phyloP scores from a whole-genome alignment of 2,329 filamentous ascomycete species.

The Endothia cerciana region DNA sequence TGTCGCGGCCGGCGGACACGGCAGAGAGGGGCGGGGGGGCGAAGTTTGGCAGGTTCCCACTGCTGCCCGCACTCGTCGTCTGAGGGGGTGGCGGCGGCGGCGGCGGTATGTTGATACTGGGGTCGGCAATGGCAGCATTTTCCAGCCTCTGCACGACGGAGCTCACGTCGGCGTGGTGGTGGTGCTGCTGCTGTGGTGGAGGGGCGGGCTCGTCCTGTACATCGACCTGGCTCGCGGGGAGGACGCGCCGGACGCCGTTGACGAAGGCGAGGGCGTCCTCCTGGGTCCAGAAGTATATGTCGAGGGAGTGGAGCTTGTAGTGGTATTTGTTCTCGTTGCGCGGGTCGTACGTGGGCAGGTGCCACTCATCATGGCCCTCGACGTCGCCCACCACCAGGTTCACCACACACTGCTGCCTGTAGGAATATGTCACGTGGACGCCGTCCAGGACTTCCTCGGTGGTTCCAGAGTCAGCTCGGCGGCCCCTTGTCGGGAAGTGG shows the following conservation, averaged over 20 bases:
- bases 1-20: constrained; percentile 38
- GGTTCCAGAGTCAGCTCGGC: constrained; percentile 30
- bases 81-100: constrained; percentile 29
- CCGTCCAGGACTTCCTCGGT: constrained; percentile 62
- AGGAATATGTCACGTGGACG: constrained; percentile 69
- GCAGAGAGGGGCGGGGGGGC: constrained; percentile 47
- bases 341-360: constrained; percentile 73
- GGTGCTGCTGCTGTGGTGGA: constrained; percentile 43
- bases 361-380: constrained; percentile 66
- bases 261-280: constrained; percentile 73
- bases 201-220: constrained; percentile 67
- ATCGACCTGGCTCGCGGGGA: constrained; percentile 64
- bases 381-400: constrained; percentile 65
- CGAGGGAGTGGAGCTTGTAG: constrained; percentile 75
- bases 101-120: constrained; percentile 41
- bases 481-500: neutral
- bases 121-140: constrained; percentile 67
- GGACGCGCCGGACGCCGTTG: constrained; percentile 66
- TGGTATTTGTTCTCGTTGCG: constrained; percentile 78
- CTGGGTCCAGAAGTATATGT: constrained; percentile 80
- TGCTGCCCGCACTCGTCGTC: neutral
- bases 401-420: constrained; percentile 74
- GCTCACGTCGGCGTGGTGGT: constrained; percentile 57
- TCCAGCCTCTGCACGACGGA: constrained; percentile 76
- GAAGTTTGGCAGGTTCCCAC: constrained; percentile 40